phyloP scores from a whole-genome alignment of 345 rosid genomes.

The Laguncularia racemosa region DNA sequence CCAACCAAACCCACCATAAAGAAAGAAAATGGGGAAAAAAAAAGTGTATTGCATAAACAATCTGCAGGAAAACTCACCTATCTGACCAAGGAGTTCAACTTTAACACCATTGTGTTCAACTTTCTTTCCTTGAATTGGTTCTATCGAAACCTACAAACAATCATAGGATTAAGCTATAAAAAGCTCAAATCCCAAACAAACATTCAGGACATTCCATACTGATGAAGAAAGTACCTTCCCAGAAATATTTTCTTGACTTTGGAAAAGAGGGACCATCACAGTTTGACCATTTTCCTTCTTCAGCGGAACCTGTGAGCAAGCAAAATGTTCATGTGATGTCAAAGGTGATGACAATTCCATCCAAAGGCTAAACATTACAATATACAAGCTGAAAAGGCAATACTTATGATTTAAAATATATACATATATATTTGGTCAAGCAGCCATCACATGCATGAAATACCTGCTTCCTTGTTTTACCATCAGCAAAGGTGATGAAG shows the following conservation, averaged over 20 bases:
- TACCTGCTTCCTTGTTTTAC: constrained; percentile 83
- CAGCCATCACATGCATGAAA: not conserved
- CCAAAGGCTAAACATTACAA: too few species aligned
- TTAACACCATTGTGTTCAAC: constrained; percentile 94
- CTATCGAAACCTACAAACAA: constrained; percentile 53
- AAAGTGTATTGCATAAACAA: not conserved
- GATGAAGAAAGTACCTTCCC: constrained; percentile 55
- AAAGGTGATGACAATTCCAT: too few species aligned
- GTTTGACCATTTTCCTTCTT: constrained; percentile 97
- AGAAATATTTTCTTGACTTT: constrained; percentile 87
- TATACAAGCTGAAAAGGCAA: too few species aligned
- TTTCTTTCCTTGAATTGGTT: constrained; percentile 87
- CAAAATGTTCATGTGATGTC: not conserved
- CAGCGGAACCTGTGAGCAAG: constrained; percentile 51
- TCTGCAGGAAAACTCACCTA: constrained; percentile 36
- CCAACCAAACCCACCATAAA: too few species aligned
- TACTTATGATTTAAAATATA: not conserved
- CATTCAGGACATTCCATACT: not conserved
- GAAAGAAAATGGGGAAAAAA: too few species aligned
- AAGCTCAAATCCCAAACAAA: not conserved
- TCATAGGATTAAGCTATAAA: not conserved
- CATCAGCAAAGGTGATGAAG: constrained; percentile 68
- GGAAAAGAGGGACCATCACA: constrained; percentile 69
- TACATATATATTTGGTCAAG: not conserved
- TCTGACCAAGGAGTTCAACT: constrained; percentile 97